Evolutionary conservation across 2,329 filamentous ascomycete species (phyloP).

Genomic region (Penicillium fuscoglaucum): DNA sequence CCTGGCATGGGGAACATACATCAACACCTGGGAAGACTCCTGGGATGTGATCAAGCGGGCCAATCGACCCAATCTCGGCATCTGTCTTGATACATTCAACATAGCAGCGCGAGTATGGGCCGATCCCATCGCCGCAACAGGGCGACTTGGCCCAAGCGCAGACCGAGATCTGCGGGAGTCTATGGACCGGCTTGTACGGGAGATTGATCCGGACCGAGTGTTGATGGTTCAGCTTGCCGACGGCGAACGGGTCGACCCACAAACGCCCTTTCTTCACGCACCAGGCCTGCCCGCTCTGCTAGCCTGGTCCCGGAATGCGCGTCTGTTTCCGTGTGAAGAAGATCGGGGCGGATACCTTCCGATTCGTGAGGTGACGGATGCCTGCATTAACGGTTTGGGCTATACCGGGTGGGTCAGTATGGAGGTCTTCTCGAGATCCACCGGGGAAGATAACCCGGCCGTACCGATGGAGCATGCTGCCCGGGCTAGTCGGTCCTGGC

Average conservation of each 20-base stretch:
- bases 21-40: constrained; percentile 69
- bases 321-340: constrained; percentile 65
- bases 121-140: constrained; percentile 58
- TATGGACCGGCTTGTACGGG: constrained; percentile 54
- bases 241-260: constrained; percentile 61
- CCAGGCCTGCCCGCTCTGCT: constrained; percentile 61
- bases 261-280: constrained; percentile 58
- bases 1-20: constrained; percentile 68
- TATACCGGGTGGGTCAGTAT: constrained; percentile 70
- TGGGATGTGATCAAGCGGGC: constrained; percentile 69
- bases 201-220: constrained; percentile 62
- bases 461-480: constrained; percentile 58
- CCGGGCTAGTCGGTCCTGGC: constrained; percentile 39
- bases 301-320: constrained; percentile 74
- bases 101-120: constrained; percentile 70
- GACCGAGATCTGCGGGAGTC: constrained; percentile 57
- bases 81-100: constrained; percentile 77
- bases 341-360: constrained; percentile 67
- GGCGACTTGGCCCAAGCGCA: constrained; percentile 52
- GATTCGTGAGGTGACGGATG: constrained; percentile 58
- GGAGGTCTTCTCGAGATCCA: constrained; percentile 65
- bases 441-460: constrained; percentile 52
- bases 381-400: constrained; percentile 61
- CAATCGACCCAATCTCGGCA: constrained; percentile 68
- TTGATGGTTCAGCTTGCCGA: constrained; percentile 77